A percentile compares a stretch with the other conserved stretches of the same genome.
phyloP scores from a whole-genome alignment of 805 yeast species.

The Lachancea nothofagi region DNA sequence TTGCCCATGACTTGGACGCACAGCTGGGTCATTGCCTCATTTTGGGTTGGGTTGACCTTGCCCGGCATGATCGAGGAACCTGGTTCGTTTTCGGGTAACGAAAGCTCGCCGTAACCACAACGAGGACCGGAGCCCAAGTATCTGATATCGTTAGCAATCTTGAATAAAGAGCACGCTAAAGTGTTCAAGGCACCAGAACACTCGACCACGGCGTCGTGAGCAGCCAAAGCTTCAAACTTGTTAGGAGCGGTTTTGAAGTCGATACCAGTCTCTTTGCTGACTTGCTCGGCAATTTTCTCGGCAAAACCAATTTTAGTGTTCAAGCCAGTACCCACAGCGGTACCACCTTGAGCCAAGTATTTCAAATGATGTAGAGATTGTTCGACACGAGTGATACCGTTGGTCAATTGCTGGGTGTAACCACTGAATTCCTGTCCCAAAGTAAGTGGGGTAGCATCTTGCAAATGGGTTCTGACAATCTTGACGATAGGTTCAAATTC shows the following conservation, averaged over 20 bases:
- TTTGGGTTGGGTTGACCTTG: conserved; percentile 98
- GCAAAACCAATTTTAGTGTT: conserved; percentile 92
- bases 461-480: conserved; percentile 98
- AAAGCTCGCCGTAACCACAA: conserved; percentile 96
- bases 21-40: conserved; percentile 98
- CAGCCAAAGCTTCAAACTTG: conserved; percentile 98
- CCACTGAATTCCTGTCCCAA: conserved; percentile 98
- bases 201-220: conserved; percentile 97
- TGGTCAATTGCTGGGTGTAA: conserved; percentile 85
- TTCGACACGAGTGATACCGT: conserved; percentile 86
- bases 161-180: conserved; percentile 85
- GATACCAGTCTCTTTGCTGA: conserved; percentile 79
- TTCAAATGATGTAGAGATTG: conserved; percentile 67
- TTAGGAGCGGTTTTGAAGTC: conserved; percentile 93
- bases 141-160: conserved; percentile 96
- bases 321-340: conserved; percentile 98
- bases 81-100: conserved; percentile 97
- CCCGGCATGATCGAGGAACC: conserved; percentile 99
- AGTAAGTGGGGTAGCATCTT: conserved; percentile 97
- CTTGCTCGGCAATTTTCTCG: conserved; percentile 78
- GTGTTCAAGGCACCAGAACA: conserved; percentile 97
- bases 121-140: conserved; percentile 99
- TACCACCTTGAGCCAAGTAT: conserved; percentile 96
- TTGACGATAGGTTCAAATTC: conserved; percentile 89
- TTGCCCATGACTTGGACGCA: conserved; percentile 97